These are phyloP conservation scores for Solanum bukasovii DNA, from an alignment of 257 asterid species.

Conservation along the genomic window DNA sequence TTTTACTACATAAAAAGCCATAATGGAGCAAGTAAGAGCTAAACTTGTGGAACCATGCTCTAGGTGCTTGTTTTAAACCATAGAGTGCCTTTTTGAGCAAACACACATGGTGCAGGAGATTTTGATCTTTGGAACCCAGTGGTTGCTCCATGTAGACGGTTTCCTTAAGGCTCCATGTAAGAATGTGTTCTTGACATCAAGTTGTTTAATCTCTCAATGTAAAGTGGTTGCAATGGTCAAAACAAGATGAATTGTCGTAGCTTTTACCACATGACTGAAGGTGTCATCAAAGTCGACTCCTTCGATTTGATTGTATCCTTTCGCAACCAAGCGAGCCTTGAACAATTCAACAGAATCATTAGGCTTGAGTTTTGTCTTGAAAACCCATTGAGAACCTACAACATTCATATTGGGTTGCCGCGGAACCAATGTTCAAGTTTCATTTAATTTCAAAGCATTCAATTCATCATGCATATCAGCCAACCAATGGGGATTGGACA, in stretches of 20 bases:
- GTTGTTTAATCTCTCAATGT: not conserved
- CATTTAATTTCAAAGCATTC: not conserved
- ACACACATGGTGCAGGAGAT: not conserved
- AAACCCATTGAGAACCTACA: not conserved
- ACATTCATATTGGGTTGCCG: not conserved
- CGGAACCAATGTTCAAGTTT: not conserved
- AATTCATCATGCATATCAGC: not conserved
- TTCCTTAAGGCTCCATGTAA: not conserved
- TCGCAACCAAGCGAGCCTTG: not conserved
- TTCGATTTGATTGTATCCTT: not conserved
- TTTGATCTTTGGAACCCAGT: not conserved
- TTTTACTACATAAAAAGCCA: not conserved
- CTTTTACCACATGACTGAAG: not conserved
- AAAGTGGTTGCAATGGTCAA: not conserved
- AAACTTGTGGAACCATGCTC: not conserved
- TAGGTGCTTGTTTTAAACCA: not conserved
- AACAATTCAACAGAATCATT: not conserved
- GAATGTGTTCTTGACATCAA: not conserved
- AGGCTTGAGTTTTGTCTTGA: not conserved
- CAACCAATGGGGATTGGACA: not conserved
- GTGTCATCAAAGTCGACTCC: not conserved
- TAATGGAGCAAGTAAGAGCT: not conserved
- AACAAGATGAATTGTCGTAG: not conserved
- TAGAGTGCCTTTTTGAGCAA: no score
- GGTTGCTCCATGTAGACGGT: not conserved